Base-by-base conservation (phyloP, 225 moss, liverwort and hornwort genomes). In the Neckera pumila region DNA sequence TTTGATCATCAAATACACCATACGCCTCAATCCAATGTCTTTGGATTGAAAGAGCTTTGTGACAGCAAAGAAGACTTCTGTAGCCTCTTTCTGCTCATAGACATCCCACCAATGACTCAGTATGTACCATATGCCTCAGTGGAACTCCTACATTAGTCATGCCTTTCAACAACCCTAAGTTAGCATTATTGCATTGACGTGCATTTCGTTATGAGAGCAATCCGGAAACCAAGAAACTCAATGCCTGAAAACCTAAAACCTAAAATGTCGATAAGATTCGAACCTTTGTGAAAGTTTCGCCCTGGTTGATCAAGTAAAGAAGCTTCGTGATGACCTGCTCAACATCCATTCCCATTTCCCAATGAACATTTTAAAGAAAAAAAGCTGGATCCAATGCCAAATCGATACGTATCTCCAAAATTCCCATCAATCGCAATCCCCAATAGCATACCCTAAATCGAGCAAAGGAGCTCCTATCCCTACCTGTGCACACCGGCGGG, bases 21-120 rank as follows among this genome's bases (percentile, higher is more conserved):
- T 95, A 64, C 97, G 95, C 88, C 95, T 90, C 61, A 97, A 91
- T 47, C 96, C 96, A 79, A 96, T 95, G 81, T 96, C 96, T 84
- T 95, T 97, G 71, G 95, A 96, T 87, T 95, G 97, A 80, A 97
- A 97, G 34, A 97, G 92, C 90, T 96, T 97, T 3, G 97, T 97
- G 30, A 95, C 96, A 27, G 96, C 93, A 88, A 97, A 96, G 89
- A 97, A 96, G 57, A 97, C 97, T 84, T 96, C 96, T 10, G 97
- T 96, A 30, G 95, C 95, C 89, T 97, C 96, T 64, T 92, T 95
- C 97, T 97, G 93, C 86, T 90, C 89, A 88, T 63, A 84, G 47
- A 83, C 51, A 91, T 81, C 77, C 83, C 47, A 61, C 54, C 53
- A 54, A 74, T 23, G 60, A 27, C 25, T 86, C 62, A 61, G 82